These are phyloP conservation scores for Noccaea caerulescens DNA, from an alignment of 345 rosid genomes.

Conservation along the genomic window DNA sequence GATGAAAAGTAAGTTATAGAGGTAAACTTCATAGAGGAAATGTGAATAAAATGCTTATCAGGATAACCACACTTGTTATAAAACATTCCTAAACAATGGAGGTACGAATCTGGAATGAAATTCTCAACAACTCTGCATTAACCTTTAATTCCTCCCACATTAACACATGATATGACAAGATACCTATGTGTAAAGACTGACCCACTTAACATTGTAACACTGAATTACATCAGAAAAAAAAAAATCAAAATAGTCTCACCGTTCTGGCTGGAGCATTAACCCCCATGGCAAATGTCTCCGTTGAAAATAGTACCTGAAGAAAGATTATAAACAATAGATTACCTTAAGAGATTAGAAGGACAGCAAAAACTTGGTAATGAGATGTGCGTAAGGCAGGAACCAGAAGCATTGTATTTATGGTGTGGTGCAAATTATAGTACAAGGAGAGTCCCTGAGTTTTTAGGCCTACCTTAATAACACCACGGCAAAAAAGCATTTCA, in stretches of 20 bases:
- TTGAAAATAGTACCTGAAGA: conserved; percentile 85
- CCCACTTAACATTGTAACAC: conserved; percentile 24
- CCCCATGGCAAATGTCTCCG: conserved; percentile 99
- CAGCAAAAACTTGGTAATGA: not conserved
- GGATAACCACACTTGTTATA: conserved; percentile 8
- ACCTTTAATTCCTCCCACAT: not conserved
- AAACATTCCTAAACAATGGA: not conserved
- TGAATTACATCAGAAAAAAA: conserved; percentile 10
- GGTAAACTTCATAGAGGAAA: conserved; percentile 6
- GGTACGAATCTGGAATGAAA: conserved; percentile 4
- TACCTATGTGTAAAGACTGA: conserved; percentile 16
- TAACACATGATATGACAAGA: conserved; percentile 8
- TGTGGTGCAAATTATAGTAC: conserved; percentile 12
- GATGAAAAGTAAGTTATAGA: conserved; percentile 35
- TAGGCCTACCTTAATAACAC: conserved; percentile 83
- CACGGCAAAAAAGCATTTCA: conserved; percentile 98
- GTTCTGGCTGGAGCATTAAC: conserved; percentile 99
- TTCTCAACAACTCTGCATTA: conserved; percentile 6
- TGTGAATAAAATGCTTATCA: conserved; percentile 15
- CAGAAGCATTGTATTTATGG: conserved; percentile 1
- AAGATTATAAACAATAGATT: conserved; percentile 35
- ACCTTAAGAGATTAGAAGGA: not conserved
- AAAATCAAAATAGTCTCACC: conserved; percentile 51
- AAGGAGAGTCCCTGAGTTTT: not conserved
- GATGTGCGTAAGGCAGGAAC: conserved; percentile 10